phyloP scores from a whole-genome alignment of 2,329 filamentous ascomycete genomes.

The Hypoxylon sp. region DNA sequence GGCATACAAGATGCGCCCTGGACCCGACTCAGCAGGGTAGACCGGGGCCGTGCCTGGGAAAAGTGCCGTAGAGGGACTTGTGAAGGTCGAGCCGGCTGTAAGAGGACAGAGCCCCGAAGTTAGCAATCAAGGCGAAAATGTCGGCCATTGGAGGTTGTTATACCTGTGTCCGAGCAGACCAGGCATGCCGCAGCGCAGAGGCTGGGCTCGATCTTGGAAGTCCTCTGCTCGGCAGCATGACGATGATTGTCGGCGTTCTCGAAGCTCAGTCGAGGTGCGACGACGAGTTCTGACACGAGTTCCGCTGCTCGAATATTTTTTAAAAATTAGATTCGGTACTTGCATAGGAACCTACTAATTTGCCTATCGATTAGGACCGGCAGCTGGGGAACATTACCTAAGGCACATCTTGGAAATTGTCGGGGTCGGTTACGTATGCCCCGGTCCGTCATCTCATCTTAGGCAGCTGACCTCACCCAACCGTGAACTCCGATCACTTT shows the following conservation, averaged over 20 bases:
- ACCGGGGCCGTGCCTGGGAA: conserved; percentile 45
- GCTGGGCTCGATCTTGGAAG: conserved; percentile 63
- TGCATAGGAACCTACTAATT: not conserved
- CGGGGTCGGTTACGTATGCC: conserved; percentile 3
- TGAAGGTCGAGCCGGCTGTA: conserved; percentile 42
- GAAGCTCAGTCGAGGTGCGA: conserved; percentile 18
- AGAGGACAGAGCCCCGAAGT: conserved; percentile 35
- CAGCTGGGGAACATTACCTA: not conserved
- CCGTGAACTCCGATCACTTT: not conserved
- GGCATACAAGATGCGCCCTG: conserved; percentile 37
- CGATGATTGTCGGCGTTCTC: conserved; percentile 31
- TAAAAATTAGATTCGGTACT: conserved; percentile 10
- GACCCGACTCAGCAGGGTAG: conserved; percentile 41
- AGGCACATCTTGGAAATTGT: not conserved
- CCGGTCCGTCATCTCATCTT: not conserved
- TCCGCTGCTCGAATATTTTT: conserved; percentile 24
- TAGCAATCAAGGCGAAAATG: conserved; percentile 18
- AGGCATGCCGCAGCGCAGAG: conserved; percentile 57
- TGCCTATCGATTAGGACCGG: conserved; percentile 25
- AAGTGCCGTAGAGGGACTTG: conserved; percentile 45
- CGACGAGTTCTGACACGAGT: conserved; percentile 13
- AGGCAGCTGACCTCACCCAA: not conserved
- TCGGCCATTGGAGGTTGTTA: conserved; percentile 33
- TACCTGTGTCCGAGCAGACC: conserved; percentile 52
- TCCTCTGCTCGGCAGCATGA: conserved; percentile 71